phyloP scores from a whole-genome alignment of 345 rosid genomes.

The Lenwebbia sp. region DNA sequence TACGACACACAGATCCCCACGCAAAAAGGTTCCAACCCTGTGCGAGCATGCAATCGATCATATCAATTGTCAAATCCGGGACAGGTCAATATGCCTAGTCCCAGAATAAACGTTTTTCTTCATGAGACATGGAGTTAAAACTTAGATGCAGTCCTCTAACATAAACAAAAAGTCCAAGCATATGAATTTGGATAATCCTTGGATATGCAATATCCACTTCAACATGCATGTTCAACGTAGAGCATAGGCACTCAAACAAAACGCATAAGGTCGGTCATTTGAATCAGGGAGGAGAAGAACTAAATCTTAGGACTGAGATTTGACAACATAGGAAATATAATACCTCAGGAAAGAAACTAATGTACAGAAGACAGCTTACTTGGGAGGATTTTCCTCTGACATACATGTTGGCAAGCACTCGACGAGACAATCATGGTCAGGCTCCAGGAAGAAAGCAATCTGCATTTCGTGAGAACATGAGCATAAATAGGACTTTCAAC shows the following conservation, averaged over 20 bases:
- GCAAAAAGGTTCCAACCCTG: not conserved
- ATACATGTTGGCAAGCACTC: constrained; percentile 88
- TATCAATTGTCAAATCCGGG: not conserved
- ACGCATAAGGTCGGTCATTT: not conserved
- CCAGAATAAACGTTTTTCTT: not conserved
- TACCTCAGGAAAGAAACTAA: not conserved
- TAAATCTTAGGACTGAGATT: not conserved
- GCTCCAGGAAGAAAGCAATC: constrained; percentile 80
- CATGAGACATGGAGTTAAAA: not conserved
- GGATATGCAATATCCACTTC: not conserved
- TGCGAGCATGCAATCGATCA: accelerated
- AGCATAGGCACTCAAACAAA: not conserved
- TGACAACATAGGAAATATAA: not conserved
- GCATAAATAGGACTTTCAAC: not conserved
- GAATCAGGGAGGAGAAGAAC: not conserved
- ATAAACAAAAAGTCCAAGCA: not conserved
- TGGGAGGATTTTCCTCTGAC: constrained; percentile 56
- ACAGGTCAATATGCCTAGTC: not conserved
- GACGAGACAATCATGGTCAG: constrained; percentile 71
- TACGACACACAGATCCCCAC: not conserved
- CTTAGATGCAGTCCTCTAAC: not conserved
- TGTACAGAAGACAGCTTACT: constrained; percentile 27
- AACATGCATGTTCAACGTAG: not conserved
- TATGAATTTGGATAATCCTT: not conserved
- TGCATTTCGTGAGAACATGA: constrained; percentile 8